Evolutionary conservation across 2,329 filamentous ascomycete genomes (phyloP).

Genomic region (Pseudocercospora macadamiae): DNA sequence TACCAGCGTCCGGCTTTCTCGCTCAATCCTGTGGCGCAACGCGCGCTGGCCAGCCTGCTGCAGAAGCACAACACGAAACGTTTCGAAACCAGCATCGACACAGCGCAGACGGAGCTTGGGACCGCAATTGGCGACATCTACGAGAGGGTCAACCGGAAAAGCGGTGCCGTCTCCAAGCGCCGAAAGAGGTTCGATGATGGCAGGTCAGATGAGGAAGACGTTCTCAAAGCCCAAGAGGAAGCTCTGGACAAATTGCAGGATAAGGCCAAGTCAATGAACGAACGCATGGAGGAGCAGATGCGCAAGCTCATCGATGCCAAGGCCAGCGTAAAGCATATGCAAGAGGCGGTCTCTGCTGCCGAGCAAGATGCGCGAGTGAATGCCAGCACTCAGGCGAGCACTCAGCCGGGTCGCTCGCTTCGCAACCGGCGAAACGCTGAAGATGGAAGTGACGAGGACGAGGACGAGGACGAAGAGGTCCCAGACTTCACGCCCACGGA

Average conservation of each 20-base stretch:
- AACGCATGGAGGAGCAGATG: slow-evolving; percentile 60
- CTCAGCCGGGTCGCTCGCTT: slow-evolving; percentile 34
- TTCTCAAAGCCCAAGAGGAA: slow-evolving; percentile 42
- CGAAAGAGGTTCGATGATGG: slow-evolving; percentile 32
- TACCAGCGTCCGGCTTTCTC: slow-evolving; percentile 59
- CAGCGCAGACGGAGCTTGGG: slow-evolving; percentile 52
- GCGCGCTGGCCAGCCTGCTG: slow-evolving; percentile 50
- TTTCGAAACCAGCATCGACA: slow-evolving; percentile 53
- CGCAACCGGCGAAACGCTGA: slow-evolving; percentile 31
- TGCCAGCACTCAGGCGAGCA: slow-evolving; percentile 41
- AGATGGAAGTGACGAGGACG: slow-evolving; percentile 37
- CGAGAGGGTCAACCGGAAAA: slow-evolving; percentile 52
- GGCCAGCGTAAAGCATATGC: slow-evolving; percentile 49
- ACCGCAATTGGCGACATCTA: slow-evolving; percentile 58
- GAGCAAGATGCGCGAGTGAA: slow-evolving; percentile 40
- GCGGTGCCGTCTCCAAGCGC: slow-evolving; percentile 38
- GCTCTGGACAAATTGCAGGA: slow-evolving; percentile 45
- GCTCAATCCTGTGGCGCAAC: slow-evolving; percentile 52
- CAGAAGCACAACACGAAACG: slow-evolving; percentile 45
- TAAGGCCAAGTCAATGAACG: slow-evolving; percentile 56
- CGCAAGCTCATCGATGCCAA: slow-evolving; percentile 62
- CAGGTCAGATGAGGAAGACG: slow-evolving; percentile 39
- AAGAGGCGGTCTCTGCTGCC: slow-evolving; percentile 49
- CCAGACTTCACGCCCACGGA: slow-evolving; percentile 46
- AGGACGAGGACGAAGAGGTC: slow-evolving; percentile 44